Conservation (phyloP, 176 grass and related monocot genomes). For the Musa itinerans region DNA sequence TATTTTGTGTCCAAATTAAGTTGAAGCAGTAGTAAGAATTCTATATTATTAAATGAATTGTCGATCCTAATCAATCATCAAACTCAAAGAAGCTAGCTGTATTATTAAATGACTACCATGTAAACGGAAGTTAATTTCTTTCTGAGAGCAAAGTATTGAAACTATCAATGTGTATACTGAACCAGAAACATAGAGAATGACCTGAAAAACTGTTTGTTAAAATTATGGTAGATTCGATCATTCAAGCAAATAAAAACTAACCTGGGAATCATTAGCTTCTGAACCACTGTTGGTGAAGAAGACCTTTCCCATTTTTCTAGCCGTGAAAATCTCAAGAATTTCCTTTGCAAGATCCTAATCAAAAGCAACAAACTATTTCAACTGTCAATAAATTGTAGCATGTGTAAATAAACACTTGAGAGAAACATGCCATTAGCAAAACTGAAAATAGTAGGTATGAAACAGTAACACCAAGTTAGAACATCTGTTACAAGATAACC, state of each 20-base stretch:
- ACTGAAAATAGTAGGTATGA: background rate
- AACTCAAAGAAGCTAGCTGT: no score
- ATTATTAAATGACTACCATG: no score
- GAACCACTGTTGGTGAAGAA: conserved; percentile 99
- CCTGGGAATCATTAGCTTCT: conserved; percentile 98
- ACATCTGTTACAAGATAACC: background rate
- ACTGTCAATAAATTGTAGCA: conserved; percentile 5
- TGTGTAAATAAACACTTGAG: background rate
- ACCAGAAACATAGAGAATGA: background rate
- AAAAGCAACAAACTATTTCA: background rate
- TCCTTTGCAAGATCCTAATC: conserved; percentile 85
- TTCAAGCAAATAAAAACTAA: conserved; percentile 14
- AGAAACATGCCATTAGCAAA: background rate
- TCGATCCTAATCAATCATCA: no score
- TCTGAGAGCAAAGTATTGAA: background rate
- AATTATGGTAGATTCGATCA: background rate
- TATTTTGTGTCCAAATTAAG: background rate
- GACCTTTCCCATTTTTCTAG: conserved; percentile 86
- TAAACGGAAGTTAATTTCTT: background rate
- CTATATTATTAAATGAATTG: no score
- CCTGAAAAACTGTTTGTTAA: background rate
- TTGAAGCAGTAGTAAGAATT: background rate
- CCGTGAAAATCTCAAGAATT: conserved; percentile 68
- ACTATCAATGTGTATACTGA: background rate
- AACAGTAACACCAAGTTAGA: no score